Base-by-base conservation (phyloP, 225 moss, liverwort and hornwort genomes). In the Lunularia cruciata region DNA sequence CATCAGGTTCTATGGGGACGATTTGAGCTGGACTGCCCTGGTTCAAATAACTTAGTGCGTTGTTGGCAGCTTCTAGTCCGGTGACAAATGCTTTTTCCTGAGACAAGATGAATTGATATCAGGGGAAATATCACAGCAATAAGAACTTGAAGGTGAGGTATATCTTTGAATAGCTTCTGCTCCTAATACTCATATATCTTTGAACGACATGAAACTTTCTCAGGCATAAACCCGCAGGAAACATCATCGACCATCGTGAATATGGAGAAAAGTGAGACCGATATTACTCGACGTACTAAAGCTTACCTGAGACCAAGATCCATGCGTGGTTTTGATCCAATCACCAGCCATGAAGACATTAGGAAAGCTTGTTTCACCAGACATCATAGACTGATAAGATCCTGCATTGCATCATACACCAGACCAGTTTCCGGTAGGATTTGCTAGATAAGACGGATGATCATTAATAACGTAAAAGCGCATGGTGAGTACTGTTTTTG, bases 291-390 rank as follows among this genome's bases (percentile, higher is more conserved):
- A n/a, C n/a, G n/a, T n/a, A n/a, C n/a, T n/a, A n/a, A n/a, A n/a
- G n/a, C n/a, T n/a, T 75, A 96, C 96, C 96, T 98, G 96, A 48
- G 96, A 98, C 96, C 96, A 98, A 60, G 92, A 98, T 39, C 96
- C 96, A 60, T 98, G 96, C 47, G 73, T 85, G 69, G 87, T 89
- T 71, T 90, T 86, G 58, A 98, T 93, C 96, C 96, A 98, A 61
- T 98, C 96, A 22, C 96, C 93, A 26, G 96, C 96, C 96, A 93
- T 91, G 57, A 81, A 98, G n/a, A 93, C 78, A 64, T 92, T 98
- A 1, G 93, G 90, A 56, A 98, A 90, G 83, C 87, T 92, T 18
- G 92, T 93, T 8, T 82, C 76, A 53, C 90, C 89, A 25, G 69
- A 84, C 92, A 98, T 90, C 89, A 98, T 74, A 56, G 86, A 86